A percentile compares a stretch with the other conserved stretches of the same genome.
Evolutionary conservation across 1,284 basidiomycete species (phyloP).

Genomic region (Anthracocystis panici-leucophaei): DNA sequence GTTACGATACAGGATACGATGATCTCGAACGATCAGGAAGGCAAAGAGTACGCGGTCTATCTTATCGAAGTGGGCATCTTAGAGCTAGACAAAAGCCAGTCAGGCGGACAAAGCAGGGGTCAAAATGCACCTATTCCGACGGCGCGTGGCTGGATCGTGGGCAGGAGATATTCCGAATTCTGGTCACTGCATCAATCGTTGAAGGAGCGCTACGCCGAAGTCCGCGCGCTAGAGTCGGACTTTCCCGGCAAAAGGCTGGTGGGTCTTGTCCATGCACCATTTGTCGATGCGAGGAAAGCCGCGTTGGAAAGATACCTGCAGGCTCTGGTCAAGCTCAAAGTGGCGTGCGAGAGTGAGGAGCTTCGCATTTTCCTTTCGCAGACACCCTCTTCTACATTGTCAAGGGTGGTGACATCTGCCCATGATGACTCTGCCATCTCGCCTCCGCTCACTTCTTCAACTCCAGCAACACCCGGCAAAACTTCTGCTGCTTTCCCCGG

Average conservation of each 20-base stretch:
- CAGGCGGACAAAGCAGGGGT: constrained; percentile 1
- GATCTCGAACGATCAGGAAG: constrained; percentile 74
- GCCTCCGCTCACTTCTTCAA: constrained; percentile 1
- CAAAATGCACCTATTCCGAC: constrained; percentile 1
- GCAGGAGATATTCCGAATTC: constrained; percentile 93
- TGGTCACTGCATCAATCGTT: constrained; percentile 86
- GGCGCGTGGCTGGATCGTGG: constrained; percentile 86
- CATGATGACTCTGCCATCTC: constrained; percentile 8
- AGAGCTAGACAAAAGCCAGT: constrained; percentile 12
- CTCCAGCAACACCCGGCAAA: constrained; percentile 17
- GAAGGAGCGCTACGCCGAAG: constrained; percentile 73
- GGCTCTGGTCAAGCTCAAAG: constrained; percentile 70
- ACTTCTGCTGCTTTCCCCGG: constrained; percentile 26
- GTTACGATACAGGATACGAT: constrained; percentile 49
- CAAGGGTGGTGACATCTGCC: constrained; percentile 9
- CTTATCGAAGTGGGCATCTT: constrained; percentile 82
- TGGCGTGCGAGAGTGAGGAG: constrained; percentile 77
- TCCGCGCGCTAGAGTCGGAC: constrained; percentile 50
- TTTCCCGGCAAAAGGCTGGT: constrained; percentile 60
- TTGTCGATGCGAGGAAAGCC: constrained; percentile 80
- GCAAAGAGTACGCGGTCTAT: constrained; percentile 89
- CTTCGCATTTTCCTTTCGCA: constrained; percentile 85
- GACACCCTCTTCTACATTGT: constrained; percentile 17
- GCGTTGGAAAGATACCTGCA: constrained; percentile 90
- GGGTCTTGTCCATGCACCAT: constrained; percentile 48